These are phyloP conservation scores for Ailanthus altissimus DNA, from an alignment of 345 rosid genomes.

Conservation along the genomic window DNA sequence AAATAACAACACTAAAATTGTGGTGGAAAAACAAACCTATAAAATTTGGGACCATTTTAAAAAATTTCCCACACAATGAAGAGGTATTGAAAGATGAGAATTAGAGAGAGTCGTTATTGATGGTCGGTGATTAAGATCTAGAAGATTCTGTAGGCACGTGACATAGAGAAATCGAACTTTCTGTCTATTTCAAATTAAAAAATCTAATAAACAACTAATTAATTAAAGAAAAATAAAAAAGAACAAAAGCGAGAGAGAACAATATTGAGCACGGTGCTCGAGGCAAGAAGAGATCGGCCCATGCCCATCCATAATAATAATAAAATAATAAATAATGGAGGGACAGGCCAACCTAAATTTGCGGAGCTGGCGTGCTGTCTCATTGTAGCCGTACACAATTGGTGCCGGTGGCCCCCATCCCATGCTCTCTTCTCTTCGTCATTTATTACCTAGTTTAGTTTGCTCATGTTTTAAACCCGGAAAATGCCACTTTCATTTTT, in stretches of 20 bases:
- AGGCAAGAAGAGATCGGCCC: conserved; percentile 19
- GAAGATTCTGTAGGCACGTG: conserved; percentile 31
- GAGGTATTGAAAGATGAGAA: conserved; percentile 2
- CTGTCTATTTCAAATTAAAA: background rate
- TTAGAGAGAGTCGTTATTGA: conserved; percentile 14
- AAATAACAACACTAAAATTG: no score
- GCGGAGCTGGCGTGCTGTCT: conserved; percentile 60
- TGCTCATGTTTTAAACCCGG: no score
- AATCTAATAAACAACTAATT: background rate
- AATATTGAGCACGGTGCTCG: conserved; percentile 62
- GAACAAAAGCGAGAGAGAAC: background rate
- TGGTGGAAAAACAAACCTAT: no score
- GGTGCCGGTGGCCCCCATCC: conserved; percentile 12
- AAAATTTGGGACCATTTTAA: no score
- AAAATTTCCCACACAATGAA: no score
- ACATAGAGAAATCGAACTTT: background rate
- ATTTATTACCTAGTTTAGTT: background rate
- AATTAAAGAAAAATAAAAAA: background rate
- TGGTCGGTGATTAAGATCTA: conserved; percentile 40
- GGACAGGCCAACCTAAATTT: conserved; percentile 42
- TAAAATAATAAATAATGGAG: background rate
- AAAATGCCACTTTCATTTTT: no score
- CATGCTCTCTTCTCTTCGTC: background rate
- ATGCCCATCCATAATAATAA: background rate
- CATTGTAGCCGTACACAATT: conserved; percentile 34